Conservation (phyloP, 192 early-diverging fungal genomes). For the Rhizophagus sp. region DNA sequence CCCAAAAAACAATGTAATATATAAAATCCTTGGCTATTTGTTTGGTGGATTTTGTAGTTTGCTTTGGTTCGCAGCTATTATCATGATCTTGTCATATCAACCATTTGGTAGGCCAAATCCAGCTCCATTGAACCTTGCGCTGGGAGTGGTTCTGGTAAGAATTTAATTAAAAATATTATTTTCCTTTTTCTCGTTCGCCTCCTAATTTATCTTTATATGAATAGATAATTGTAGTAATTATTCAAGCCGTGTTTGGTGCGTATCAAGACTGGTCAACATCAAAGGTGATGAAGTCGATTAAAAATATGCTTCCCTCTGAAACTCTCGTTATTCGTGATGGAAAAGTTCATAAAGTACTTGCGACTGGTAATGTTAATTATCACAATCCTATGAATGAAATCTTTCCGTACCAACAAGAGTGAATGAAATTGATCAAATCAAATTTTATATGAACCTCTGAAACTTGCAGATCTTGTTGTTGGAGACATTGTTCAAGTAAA, state of each 20-base stretch:
- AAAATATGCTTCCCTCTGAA: constrained; percentile 66
- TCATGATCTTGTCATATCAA: constrained; percentile 65
- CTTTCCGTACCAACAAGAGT: too few species aligned
- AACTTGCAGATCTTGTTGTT: constrained; percentile 58
- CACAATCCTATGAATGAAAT: not conserved
- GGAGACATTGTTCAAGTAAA: constrained; percentile 75
- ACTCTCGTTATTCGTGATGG: constrained; percentile 74
- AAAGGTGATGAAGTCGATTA: constrained; percentile 70
- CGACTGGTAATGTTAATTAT: not conserved
- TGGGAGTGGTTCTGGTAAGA: not conserved
- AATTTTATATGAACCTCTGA: not conserved
- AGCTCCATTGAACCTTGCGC: not conserved
- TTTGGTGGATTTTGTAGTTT: constrained; percentile 74
- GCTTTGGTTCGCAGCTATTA: constrained; percentile 67
- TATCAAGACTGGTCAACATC: constrained; percentile 71
- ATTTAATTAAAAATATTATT: too few species aligned
- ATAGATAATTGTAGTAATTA: constrained; percentile 60
- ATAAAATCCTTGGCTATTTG: constrained; percentile 51
- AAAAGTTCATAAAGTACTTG: constrained; percentile 41
- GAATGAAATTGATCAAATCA: not conserved
- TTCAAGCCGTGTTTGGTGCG: constrained; percentile 70
- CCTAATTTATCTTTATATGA: constrained; percentile 38
- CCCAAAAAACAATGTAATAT: constrained; percentile 40
- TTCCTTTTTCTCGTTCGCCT: constrained; percentile 32
- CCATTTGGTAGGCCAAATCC: constrained; percentile 44